Evolutionary conservation across 2,329 filamentous ascomycete genomes (phyloP).

Genomic region (Furcasterigmium furcatum): DNA sequence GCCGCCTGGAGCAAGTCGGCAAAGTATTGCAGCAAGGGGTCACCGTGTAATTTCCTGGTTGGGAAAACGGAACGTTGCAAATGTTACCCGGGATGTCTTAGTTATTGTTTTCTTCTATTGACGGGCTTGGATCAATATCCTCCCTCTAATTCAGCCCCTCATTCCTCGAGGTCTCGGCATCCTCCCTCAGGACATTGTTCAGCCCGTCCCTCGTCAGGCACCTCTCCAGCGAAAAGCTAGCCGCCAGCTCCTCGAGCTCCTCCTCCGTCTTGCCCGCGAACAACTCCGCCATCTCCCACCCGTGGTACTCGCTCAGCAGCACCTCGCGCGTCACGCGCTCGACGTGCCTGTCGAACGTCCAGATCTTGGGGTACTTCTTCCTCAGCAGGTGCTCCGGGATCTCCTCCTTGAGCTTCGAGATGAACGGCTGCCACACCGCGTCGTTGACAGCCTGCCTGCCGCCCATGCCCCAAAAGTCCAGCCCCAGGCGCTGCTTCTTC

Average conservation of each 20-base stretch:
- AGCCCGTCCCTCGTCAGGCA: conserved; percentile 48
- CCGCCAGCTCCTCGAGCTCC: conserved; percentile 51
- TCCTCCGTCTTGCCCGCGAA: conserved; percentile 47
- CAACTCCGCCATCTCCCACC: conserved; percentile 51
- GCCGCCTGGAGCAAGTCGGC: no score
- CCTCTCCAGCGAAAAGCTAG: conserved; percentile 48
- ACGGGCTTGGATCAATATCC: no score
- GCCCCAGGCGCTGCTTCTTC: conserved; percentile 50
- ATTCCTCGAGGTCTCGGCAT: no score
- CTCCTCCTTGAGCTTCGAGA: conserved; percentile 36
- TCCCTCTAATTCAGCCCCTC: no score
- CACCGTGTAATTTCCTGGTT: no score
- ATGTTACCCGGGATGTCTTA: no score
- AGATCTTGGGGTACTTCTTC: conserved; percentile 43
- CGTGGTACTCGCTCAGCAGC: conserved; percentile 43
- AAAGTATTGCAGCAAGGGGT: no score
- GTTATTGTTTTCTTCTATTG: no score
- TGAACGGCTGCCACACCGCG: conserved; percentile 36
- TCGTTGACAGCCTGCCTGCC: conserved; percentile 21
- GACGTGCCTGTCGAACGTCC: conserved; percentile 48
- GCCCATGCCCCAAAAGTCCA: conserved; percentile 51
- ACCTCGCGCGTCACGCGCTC: conserved; percentile 36
- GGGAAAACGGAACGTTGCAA: no score
- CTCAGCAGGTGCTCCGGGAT: conserved; percentile 38
- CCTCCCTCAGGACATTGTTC: conserved; percentile 44